Base-by-base conservation (phyloP, 129 eudicot species). In the Artemisia annua region DNA sequence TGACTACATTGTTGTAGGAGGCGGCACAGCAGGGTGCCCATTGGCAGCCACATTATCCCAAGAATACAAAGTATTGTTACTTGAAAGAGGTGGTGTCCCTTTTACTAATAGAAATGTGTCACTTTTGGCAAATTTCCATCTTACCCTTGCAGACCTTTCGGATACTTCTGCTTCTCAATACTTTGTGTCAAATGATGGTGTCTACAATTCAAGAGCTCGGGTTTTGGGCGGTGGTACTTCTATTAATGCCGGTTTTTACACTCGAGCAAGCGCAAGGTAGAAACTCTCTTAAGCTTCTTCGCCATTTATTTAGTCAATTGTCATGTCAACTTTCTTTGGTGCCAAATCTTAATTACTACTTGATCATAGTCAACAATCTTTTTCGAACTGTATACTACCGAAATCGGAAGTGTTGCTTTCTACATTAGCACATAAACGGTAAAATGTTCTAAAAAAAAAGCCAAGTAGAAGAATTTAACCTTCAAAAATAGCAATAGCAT, bases 11-110 rank as follows among this genome's bases (percentile, higher is more conserved):
- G 84, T 94, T 15, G 91, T 94, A 0, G 99, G 99, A 8, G 99
- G 99, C 7, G 99, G 99, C 54, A 90, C 99, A 16, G 96, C 95
- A n/a, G 99, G 99, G 39, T 94, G 99, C 78, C 99, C 99, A 20
- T 78, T 94, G 63, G 97, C 99, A 11, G 91, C 99, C 54, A 94
- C 99, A 11, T 78, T 94, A 49, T 90, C 99, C 1, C 83, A 82
- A 64, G 84, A 88, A 26, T 94, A 70, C 85, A 86, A 83, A 28
- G 99, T 94, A 12, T 20, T 94, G 43, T 68, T 94, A 67, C 59
- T 94, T 75, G 99, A 94, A 68, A 79, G 99, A 69, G 99, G 99
- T 7, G 99, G 97, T 32, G 95, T 84, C 13, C 99, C 99, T 1
- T 94, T 94, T 78, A 75, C 81, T 16, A 94, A 94, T 74, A 68